These are phyloP conservation scores for Phragmites australis DNA, from an alignment of 176 grass and related monocot species.

Conservation along the genomic window DNA sequence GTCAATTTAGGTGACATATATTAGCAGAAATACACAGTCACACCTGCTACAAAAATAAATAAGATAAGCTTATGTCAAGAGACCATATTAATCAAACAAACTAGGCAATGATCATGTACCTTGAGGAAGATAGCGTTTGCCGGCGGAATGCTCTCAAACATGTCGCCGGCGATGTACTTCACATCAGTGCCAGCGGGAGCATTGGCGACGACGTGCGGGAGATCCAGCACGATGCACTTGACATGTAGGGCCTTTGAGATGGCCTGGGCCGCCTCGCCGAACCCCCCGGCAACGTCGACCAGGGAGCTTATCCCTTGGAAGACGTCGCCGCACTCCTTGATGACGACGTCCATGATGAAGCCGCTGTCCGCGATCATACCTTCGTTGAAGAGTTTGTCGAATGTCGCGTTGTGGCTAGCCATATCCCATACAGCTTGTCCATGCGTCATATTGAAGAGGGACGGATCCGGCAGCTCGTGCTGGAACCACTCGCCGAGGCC, in stretches of 20 bases:
- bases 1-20: no score
- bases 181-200: conserved; percentile 12
- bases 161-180: conserved; percentile 44
- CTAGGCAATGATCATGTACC: conserved; percentile 13
- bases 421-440: conserved; percentile 20
- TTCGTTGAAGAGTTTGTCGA: conserved; percentile 36
- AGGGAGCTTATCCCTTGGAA: conserved; percentile 45
- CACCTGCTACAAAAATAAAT: no score
- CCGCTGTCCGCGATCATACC: conserved; percentile 42
- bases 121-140: conserved; percentile 59
- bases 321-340: conserved; percentile 5
- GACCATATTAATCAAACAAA: no score
- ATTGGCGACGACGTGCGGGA: conserved; percentile 42
- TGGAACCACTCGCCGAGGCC: conserved; percentile 21
- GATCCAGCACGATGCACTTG: conserved; percentile 50
- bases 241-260: conserved; percentile 40
- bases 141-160: conserved; percentile 54
- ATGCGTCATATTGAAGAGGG: neutral
- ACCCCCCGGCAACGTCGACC: conserved; percentile 58
- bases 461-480: neutral
- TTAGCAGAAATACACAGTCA: no score
- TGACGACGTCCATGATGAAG: conserved; percentile 24
- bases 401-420: neutral
- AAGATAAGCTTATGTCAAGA: no score
- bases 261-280: neutral